These are phyloP conservation scores for Jacaranda copaia DNA, from an alignment of 257 asterid species.

Conservation along the genomic window DNA sequence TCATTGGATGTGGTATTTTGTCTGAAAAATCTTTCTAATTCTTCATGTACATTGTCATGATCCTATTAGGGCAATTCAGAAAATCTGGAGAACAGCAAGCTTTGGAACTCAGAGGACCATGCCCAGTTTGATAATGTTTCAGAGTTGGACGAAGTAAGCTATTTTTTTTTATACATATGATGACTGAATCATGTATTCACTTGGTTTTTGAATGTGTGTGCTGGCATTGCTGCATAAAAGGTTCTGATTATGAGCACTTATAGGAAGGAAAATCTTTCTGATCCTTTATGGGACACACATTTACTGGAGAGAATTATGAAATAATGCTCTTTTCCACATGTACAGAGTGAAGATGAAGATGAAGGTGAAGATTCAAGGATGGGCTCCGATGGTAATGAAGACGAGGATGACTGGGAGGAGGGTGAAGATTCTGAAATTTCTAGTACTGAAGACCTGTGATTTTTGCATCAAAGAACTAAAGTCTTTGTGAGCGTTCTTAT, in stretches of 20 bases:
- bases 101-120: conserved; percentile 43
- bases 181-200: neutral
- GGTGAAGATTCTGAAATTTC: conserved; percentile 48
- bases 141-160: conserved; percentile 61
- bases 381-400: conserved; percentile 58
- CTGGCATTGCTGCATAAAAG: neutral
- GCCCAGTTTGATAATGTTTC: conserved; percentile 48
- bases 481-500: conserved; percentile 12
- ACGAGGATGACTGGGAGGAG: conserved; percentile 53
- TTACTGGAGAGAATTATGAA: neutral
- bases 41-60: conserved; percentile 22
- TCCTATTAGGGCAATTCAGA: conserved; percentile 61
- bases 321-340: neutral
- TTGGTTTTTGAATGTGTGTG: conserved; percentile 12
- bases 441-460: conserved; percentile 40
- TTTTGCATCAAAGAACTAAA: conserved; percentile 23
- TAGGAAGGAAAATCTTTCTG: too few species aligned
- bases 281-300: neutral
- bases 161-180: neutral
- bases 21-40: neutral
- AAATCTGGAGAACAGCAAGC: conserved; percentile 44
- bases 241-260: neutral
- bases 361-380: conserved; percentile 63
- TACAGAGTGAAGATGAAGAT: conserved; percentile 74
- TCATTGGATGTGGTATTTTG: neutral